Evolutionary conservation across 2,329 filamentous ascomycete genomes (phyloP).

Genomic region (Fulvia fulva): DNA sequence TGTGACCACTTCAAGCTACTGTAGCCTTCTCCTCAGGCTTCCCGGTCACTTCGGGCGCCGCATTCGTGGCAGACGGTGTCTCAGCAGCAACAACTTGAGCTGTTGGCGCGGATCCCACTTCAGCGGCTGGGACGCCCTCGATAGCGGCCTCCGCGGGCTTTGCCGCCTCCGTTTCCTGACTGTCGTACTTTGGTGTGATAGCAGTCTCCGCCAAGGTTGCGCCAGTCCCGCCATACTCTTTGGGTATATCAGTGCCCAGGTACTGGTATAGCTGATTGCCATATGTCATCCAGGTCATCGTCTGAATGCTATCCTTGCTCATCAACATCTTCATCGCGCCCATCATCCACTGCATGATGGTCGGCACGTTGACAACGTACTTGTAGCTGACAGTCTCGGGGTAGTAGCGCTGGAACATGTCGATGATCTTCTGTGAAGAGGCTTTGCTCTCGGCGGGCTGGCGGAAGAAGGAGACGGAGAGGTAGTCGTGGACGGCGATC

Average conservation of each 20-base stretch:
- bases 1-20: constrained; percentile 5
- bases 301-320: constrained; percentile 46
- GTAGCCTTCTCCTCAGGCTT: constrained; percentile 16
- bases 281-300: constrained; percentile 48
- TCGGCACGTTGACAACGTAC: constrained; percentile 92
- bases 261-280: constrained; percentile 65
- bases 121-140: not conserved
- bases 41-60: constrained; percentile 8
- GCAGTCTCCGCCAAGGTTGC: constrained; percentile 44
- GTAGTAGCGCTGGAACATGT: constrained; percentile 76
- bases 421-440: constrained; percentile 75
- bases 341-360: constrained; percentile 77
- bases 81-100: not conserved
- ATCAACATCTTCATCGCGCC: constrained; percentile 45
- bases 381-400: constrained; percentile 86
- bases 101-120: not conserved
- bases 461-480: constrained; percentile 79
- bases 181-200: constrained; percentile 39
- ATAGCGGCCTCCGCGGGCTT: not conserved
- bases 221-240: constrained; percentile 74
- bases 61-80: not conserved
- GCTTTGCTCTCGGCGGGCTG: constrained; percentile 72
- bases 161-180: not conserved
- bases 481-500: constrained; percentile 91
- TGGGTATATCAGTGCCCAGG: constrained; percentile 64